Evolutionary conservation across 1,284 basidiomycete genomes (phyloP).

Genomic region (Fistulinella cinereoalba): DNA sequence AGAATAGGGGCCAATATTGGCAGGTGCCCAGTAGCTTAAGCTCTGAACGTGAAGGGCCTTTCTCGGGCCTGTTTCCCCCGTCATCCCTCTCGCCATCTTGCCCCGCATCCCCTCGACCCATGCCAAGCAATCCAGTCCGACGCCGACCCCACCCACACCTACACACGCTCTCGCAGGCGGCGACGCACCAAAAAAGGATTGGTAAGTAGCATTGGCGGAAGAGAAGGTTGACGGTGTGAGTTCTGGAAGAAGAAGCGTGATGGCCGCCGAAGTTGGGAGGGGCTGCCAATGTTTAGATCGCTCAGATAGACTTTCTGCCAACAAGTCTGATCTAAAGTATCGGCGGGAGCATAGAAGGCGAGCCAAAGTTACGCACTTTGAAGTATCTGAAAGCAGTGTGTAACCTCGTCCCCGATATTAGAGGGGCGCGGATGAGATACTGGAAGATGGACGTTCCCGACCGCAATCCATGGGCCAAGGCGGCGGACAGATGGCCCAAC

Average conservation of each 20-base stretch:
- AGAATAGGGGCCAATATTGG: constrained; percentile 98
- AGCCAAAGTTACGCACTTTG: constrained; percentile 46
- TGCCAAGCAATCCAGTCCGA: constrained; percentile 79
- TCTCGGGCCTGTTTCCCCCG: constrained; percentile 37
- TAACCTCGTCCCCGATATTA: constrained; percentile 64
- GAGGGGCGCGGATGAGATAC: constrained; percentile 32
- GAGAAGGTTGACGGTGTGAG: constrained; percentile 70
- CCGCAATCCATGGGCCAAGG: constrained; percentile 51
- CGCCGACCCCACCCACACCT: constrained; percentile 55
- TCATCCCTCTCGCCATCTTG: constrained; percentile 24
- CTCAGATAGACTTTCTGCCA: constrained; percentile 5
- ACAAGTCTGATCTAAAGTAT: constrained; percentile 13
- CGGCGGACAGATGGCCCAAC: constrained; percentile 21
- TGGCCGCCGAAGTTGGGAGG: constrained; percentile 68
- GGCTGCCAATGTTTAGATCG: constrained; percentile 6
- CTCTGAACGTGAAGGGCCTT: constrained; percentile 91
- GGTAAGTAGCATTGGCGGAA: constrained; percentile 75
- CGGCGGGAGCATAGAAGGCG: background rate
- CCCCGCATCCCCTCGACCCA: constrained; percentile 14
- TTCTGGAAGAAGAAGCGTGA: constrained; percentile 82
- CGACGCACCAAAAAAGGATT: constrained; percentile 81
- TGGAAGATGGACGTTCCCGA: constrained; percentile 51
- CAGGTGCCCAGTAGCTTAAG: constrained; percentile 97
- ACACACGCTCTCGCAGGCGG: constrained; percentile 94
- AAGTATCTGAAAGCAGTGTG: constrained; percentile 55